Conservation (phyloP, 75 land plant genomes). For the Pseudotsuga menziesii region DNA sequence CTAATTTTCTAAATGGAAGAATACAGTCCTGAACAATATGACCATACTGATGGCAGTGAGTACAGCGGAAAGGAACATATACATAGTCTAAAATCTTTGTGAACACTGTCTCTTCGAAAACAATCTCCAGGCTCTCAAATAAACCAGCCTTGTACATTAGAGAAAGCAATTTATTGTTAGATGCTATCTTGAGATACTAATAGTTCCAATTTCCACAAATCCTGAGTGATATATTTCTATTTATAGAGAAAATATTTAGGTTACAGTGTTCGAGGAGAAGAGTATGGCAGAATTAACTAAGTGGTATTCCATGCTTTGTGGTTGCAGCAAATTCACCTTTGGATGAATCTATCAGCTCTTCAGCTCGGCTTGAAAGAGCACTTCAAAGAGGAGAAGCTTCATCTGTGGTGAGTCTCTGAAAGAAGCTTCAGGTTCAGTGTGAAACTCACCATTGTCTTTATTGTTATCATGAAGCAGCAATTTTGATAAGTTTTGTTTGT, state of each 20-base stretch:
- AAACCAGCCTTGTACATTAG: not conserved
- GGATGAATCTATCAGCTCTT: conserved; percentile 51
- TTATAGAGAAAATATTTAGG: not conserved
- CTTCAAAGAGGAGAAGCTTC: conserved; percentile 71
- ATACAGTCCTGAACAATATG: no score
- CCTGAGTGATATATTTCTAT: not conserved
- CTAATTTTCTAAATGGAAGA: no score
- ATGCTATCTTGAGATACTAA: not conserved
- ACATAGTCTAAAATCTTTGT: no score
- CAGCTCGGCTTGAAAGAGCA: conserved; percentile 61
- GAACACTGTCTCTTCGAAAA: no score
- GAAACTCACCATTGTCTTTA: not conserved
- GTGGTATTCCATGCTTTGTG: conserved; percentile 2
- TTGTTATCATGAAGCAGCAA: not conserved
- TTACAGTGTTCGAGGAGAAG: not conserved
- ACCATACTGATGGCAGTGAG: no score
- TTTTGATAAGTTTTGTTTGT: no score
- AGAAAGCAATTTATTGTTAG: not conserved
- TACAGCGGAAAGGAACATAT: no score
- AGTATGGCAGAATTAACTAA: not conserved
- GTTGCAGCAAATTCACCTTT: conserved; percentile 34
- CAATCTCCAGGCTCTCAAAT: no score
- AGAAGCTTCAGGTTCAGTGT: not conserved
- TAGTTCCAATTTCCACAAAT: conserved; percentile 1
- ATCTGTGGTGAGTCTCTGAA: conserved; percentile 49